phyloP scores from a whole-genome alignment of 2,329 filamentous ascomycete genomes.

The Penicillium sp. region DNA sequence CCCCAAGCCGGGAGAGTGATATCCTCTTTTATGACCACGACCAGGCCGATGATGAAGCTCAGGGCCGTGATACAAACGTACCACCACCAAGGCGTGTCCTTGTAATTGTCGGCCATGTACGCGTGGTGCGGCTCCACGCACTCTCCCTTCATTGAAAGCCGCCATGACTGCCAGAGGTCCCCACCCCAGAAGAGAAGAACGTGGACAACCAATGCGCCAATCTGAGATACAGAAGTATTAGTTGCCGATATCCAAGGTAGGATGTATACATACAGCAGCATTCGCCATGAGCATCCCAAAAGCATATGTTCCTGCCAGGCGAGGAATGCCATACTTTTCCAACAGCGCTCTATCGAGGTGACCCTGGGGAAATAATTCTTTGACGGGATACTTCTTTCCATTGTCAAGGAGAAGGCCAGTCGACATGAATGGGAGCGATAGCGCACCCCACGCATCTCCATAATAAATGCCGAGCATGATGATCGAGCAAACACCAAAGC shows the following conservation, averaged over 20 bases:
- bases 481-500: slow-evolving; percentile 52
- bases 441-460: slow-evolving; percentile 50
- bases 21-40: slow-evolving; percentile 34
- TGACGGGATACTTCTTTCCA: slow-evolving; percentile 46
- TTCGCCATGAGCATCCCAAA: slow-evolving; percentile 60
- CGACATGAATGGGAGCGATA: slow-evolving; percentile 58
- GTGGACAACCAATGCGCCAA: slow-evolving; percentile 58
- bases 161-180: slow-evolving; percentile 53
- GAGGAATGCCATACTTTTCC: slow-evolving; percentile 49
- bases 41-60: slow-evolving; percentile 31
- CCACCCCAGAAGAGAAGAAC: slow-evolving; percentile 58
- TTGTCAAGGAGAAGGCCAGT: slow-evolving; percentile 47
- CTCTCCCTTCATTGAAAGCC: slow-evolving; percentile 46
- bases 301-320: slow-evolving; percentile 53
- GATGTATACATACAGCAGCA: slow-evolving; percentile 49
- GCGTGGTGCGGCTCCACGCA: slow-evolving; percentile 56
- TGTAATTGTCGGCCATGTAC: slow-evolving; percentile 57
- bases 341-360: slow-evolving; percentile 38
- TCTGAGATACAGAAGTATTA: slow-evolving; percentile 37
- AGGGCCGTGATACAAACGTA: slow-evolving; percentile 29
- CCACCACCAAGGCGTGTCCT: slow-evolving; percentile 49
- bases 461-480: slow-evolving; percentile 58
- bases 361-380: slow-evolving; percentile 42
- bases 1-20: slow-evolving; percentile 36
- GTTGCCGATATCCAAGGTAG: not conserved